Evolutionary conservation across 345 rosid genomes (phyloP).

Genomic region (Melastoma malabathricum): DNA sequence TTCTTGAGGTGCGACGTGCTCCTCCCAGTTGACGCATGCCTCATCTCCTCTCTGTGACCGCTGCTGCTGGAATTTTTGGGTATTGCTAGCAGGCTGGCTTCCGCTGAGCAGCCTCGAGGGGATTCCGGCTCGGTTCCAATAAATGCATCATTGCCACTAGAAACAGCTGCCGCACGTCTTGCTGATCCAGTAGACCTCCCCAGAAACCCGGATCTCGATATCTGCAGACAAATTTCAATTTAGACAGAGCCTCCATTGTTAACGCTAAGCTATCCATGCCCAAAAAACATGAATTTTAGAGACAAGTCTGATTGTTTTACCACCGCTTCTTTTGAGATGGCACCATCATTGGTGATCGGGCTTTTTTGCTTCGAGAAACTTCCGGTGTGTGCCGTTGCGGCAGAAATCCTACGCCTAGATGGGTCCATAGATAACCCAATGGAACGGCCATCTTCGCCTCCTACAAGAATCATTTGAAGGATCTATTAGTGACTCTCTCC

Average conservation of each 20-base stretch:
- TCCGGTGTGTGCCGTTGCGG: constrained; percentile 43
- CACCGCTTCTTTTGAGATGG: constrained; percentile 24
- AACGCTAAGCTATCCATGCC: too few relatives aligned
- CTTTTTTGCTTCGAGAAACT: constrained; percentile 56
- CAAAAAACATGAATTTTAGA: too few relatives aligned
- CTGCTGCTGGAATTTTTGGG: constrained; percentile 30
- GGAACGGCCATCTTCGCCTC: constrained; percentile 43
- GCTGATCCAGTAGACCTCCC: constrained; percentile 56
- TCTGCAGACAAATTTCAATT: constrained; percentile 17
- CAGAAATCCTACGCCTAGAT: constrained; percentile 57
- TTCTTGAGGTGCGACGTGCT: constrained; percentile 26
- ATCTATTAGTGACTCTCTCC: too few relatives aligned
- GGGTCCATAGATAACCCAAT: constrained; percentile 47
- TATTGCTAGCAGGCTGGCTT: constrained; percentile 26
- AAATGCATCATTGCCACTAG: constrained; percentile 48
- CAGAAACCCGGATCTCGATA: constrained; percentile 40
- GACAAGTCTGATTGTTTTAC: too few relatives aligned
- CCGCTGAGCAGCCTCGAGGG: constrained; percentile 28
- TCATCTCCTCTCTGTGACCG: constrained; percentile 32
- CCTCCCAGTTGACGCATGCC: constrained; percentile 46
- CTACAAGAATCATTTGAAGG: constrained; percentile 18
- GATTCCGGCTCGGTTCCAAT: constrained; percentile 46
- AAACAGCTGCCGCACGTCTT: constrained; percentile 34
- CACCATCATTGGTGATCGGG: constrained; percentile 39
- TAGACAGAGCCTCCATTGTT: too few relatives aligned